Evolutionary conservation across 495 filamentous ascomycete genomes (phyloP), one percentile per base, ranked within the genome.

Genomic region (Pyrenula aspistea): DNA sequence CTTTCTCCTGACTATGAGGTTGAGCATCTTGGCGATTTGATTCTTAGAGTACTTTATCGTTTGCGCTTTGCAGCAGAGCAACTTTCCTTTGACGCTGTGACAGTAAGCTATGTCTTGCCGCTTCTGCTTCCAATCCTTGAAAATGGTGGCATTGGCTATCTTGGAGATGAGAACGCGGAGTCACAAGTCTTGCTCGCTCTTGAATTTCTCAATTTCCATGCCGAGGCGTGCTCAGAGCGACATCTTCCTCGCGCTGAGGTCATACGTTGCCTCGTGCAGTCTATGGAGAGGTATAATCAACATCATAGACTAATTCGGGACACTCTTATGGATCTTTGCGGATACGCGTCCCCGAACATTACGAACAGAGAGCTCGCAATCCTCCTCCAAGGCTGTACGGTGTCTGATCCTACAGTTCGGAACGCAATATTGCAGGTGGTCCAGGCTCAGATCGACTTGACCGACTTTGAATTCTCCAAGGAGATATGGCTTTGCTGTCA

Each of bases 261-360:
- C 19, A 67, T 97, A 0, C 64, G 76, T 10, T 75, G 80, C 1
- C 71, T 96, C 22, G 83, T 95, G 24, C 73, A 71, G 2, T 84
- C 88, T 1, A 95, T 97, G 88, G 89, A 94, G 62, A 78, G 75
- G 61, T 96, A 92, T 66, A 86, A 81, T 49, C 88, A 94, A 56
- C 94, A 97, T 67, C 96, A 96, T 72, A 95, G 93, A 68, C 70
- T 89, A 36, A 81, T 96, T 67, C 95, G 94, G 67, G 94, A 97
- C 67, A 94, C 88, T 59, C 76, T 98, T 51, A 74, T 83, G 24
- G 89, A 96, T 68, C 78, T 93, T 64, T 86, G 87, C 60, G 81
- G 89, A 55, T 89, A 82, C 56, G 77, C 96, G 53, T 82, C 89
- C 0, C 77, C 83, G 1, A 92, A 87, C 53, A 89, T 96, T 53